phyloP scores from a whole-genome alignment of 2,329 filamentous ascomycete species.

The Xylaria digitata region DNA sequence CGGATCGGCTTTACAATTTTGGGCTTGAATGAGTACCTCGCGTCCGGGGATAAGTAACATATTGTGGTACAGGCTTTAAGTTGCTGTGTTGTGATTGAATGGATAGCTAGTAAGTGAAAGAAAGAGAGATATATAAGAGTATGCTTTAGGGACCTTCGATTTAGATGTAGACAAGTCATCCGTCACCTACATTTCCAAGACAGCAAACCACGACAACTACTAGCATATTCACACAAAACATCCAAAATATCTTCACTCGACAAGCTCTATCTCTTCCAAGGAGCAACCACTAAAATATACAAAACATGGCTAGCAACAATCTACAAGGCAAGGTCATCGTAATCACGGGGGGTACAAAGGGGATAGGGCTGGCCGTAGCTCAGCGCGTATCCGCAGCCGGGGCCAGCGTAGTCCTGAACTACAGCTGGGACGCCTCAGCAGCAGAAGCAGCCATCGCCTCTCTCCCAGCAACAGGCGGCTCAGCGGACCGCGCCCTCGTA shows the following conservation, averaged over 20 bases:
- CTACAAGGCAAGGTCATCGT: slow-evolving; percentile 55
- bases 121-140: not conserved
- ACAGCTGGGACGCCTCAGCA: slow-evolving; percentile 58
- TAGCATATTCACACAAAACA: not conserved
- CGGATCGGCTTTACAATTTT: not conserved
- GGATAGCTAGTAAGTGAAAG: not conserved
- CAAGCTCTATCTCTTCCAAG: not conserved
- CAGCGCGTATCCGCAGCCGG: slow-evolving; percentile 67
- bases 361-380: slow-evolving; percentile 69
- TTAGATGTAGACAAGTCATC: not conserved
- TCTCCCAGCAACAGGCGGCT: slow-evolving; percentile 50
- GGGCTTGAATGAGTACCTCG: not conserved
- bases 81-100: not conserved
- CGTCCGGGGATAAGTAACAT: not conserved
- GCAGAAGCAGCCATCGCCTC: slow-evolving; percentile 61
- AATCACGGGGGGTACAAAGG: slow-evolving; percentile 67
- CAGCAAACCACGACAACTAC: not conserved
- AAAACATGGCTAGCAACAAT: slow-evolving; percentile 21
- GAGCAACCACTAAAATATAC: not conserved
- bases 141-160: not conserved
- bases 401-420: slow-evolving; percentile 69
- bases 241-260: not conserved
- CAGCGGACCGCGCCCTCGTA: slow-evolving; percentile 58
- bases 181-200: not conserved
- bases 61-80: not conserved